Evolutionary conservation across 495 filamentous ascomycete genomes (phyloP).

Genomic region (Pseudevernia furfuracea): DNA sequence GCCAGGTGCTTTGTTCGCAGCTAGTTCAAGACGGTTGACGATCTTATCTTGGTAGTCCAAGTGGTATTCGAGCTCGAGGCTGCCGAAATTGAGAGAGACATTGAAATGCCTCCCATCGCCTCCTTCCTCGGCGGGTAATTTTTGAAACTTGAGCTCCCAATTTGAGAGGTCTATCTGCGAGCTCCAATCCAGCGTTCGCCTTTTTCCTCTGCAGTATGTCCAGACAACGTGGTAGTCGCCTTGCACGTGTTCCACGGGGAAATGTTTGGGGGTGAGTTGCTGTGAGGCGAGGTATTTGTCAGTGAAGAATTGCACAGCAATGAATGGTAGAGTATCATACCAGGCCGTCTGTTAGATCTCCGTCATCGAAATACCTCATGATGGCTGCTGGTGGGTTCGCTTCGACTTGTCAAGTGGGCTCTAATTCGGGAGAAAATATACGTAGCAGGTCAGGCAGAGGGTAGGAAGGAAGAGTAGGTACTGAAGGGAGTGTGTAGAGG

Average conservation of each 20-base stretch:
- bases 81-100: slow-evolving; percentile 23
- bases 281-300: not conserved
- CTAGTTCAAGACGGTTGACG: slow-evolving; percentile 22
- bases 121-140: slow-evolving; percentile 1
- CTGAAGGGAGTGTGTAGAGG: not conserved
- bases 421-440: not conserved
- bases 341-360: slow-evolving; percentile 22
- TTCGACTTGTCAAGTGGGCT: not conserved
- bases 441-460: not conserved
- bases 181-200: slow-evolving; percentile 21
- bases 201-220: slow-evolving; percentile 18
- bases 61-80: slow-evolving; percentile 24
- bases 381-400: not conserved
- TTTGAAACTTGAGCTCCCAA: slow-evolving; percentile 17
- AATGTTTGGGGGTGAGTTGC: slow-evolving; percentile 15
- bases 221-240: slow-evolving; percentile 24
- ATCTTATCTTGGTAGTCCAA: slow-evolving; percentile 27
- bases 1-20: slow-evolving; percentile 21
- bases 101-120: slow-evolving; percentile 20
- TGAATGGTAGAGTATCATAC: not conserved
- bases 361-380: slow-evolving; percentile 24
- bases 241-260: slow-evolving; percentile 13
- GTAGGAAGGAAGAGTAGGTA: not conserved
- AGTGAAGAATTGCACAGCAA: not conserved
- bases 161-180: slow-evolving; percentile 13